Conservation (phyloP, 768 basidiomycete genomes). For the Kwoniella sp. region DNA sequence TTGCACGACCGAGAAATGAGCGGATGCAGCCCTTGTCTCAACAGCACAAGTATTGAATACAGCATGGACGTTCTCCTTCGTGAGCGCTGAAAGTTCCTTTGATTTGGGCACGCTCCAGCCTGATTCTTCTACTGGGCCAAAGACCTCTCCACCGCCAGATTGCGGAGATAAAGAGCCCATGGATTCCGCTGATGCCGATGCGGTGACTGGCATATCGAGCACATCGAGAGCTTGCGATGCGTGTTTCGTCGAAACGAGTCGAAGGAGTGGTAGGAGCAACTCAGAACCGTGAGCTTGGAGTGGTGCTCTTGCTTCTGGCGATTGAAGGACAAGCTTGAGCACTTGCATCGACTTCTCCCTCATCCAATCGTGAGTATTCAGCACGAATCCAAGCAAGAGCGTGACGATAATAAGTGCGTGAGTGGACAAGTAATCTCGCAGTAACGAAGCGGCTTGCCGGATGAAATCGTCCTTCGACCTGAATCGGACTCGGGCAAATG, state of each 20-base stretch:
- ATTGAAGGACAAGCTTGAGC: conserved; percentile 83
- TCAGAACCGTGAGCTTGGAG: conserved; percentile 78
- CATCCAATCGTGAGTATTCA: conserved; percentile 81
- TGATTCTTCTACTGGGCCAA: conserved; percentile 72
- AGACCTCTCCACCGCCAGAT: conserved; percentile 68
- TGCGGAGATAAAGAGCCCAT: conserved; percentile 9
- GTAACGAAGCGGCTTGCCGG: conserved; percentile 78
- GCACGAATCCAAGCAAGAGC: conserved; percentile 78
- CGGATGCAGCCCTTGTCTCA: conserved; percentile 72
- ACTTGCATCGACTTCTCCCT: conserved; percentile 81
- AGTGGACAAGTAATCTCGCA: conserved; percentile 79
- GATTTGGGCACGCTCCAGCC: conserved; percentile 84
- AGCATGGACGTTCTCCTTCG: conserved; percentile 75
- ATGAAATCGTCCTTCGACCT: conserved; percentile 91
- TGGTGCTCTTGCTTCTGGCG: conserved; percentile 73
- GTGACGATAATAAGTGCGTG: conserved; percentile 76
- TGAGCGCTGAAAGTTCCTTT: conserved; percentile 65
- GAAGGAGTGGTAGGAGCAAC: conserved; percentile 83
- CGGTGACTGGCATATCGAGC: conserved; percentile 74
- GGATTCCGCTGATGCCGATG: conserved; percentile 6
- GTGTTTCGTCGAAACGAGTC: conserved; percentile 83
- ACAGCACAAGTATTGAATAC: conserved; percentile 77
- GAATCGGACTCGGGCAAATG: conserved; percentile 83
- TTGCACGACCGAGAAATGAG: conserved; percentile 57
- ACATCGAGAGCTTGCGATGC: conserved; percentile 85